Base-by-base conservation (phyloP, 306 rosid genomes). In the Vachellia collinsii region DNA sequence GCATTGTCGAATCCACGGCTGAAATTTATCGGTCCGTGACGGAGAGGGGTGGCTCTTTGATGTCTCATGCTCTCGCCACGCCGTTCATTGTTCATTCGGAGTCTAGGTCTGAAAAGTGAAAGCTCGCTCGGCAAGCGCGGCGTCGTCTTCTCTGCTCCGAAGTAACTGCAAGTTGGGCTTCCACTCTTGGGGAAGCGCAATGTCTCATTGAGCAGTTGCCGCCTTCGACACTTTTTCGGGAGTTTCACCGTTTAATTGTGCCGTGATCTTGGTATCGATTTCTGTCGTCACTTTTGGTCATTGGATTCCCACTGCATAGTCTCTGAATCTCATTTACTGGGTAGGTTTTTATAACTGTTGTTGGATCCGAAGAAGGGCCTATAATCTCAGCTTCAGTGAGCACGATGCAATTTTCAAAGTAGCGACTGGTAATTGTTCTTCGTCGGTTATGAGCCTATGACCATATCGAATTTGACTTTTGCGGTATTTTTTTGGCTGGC, bases 341-440 rank as follows among this genome's bases (percentile, higher is more conserved):
- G 76, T 25, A 25, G 43, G 59, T 6, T 25, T 71, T 61, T 47
- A 29, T 29, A 50, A 10, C 11, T 3, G 56, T 29, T 14, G 17
- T 8, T 48, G 0, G 44, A 48, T 72, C 44, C 39, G 29, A 11
- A 70, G 22, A 46, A 34, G 76, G 76, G 43, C 62, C 37, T 8
- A 6, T 29, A 29, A 25, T 25, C 53, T 48, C 16, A 16, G 63
- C 53, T 7, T 44, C 14, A 38, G 47, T 66, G 34, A 8, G 13
- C 11, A 1, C 25, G 76, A n/a, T 72, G 53, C 76, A 72, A 36
- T 16, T 48, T 48, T 47, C 62, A 1, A 8, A 50, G 39, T 47
- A 25, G 62, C 76, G 61, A 50, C 76, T 47, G 76, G 76, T 72
- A 72, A 72, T 72, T 72, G 42, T 72, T 50, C 62, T 29, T 17